These are phyloP conservation scores for Pseudogymnoascus sp. DNA, from an alignment of 2,329 filamentous ascomycete genomes.

Conservation along the genomic window DNA sequence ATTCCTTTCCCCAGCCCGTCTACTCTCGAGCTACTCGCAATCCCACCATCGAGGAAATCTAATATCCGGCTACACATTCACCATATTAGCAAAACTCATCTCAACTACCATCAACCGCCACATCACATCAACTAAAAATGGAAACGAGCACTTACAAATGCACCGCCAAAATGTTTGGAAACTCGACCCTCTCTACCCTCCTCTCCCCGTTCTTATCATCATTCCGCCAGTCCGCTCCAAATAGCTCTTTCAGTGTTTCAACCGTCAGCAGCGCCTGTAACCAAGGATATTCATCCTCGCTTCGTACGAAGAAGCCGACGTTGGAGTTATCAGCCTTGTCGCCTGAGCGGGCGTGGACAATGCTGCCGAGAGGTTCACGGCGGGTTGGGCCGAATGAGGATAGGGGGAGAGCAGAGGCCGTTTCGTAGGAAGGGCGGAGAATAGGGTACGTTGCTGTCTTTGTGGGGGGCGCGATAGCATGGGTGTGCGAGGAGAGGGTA, in stretches of 20 bases:
- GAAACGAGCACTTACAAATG: constrained; percentile 32
- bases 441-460: constrained; percentile 11
- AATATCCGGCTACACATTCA: neutral
- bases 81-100: too few species aligned
- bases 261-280: constrained; percentile 13
- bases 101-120: too few species aligned
- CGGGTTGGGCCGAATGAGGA: constrained; percentile 22
- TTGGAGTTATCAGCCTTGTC: constrained; percentile 31
- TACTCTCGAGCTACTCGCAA: neutral
- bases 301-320: constrained; percentile 27
- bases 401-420: neutral
- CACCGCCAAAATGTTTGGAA: constrained; percentile 31
- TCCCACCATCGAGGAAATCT: neutral
- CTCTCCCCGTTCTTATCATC: constrained; percentile 15
- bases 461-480: too few species aligned
- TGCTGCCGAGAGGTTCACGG: constrained; percentile 21
- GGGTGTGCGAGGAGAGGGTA: too few species aligned
- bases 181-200: constrained; percentile 30
- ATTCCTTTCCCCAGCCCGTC: neutral
- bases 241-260: constrained; percentile 10
- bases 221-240: constrained; percentile 14
- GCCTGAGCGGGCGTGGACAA: constrained; percentile 29
- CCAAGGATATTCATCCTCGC: constrained; percentile 16
- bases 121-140: too few species aligned
- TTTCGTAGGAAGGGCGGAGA: constrained; percentile 14